Percentiles rank a stretch among this genome's conserved stretches.
Evolutionary conservation across 345 rosid genomes (phyloP).

Genomic region (Eucalyptus rudis): DNA sequence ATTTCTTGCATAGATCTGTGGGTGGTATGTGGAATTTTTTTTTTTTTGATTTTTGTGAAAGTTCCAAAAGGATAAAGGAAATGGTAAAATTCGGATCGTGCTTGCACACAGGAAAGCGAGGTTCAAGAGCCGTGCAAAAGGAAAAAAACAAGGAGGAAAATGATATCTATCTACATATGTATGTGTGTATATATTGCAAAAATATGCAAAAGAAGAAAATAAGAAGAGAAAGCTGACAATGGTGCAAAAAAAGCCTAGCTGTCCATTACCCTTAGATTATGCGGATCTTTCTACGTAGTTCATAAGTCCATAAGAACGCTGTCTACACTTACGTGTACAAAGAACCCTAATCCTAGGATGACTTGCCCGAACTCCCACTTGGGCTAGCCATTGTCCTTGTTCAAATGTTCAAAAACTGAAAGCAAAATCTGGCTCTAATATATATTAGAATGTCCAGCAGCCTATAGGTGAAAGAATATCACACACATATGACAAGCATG

Average conservation of each 20-base stretch:
- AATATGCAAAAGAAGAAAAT: background rate
- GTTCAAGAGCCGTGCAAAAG: background rate
- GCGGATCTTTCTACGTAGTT: background rate
- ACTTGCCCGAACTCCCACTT: background rate
- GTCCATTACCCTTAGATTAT: background rate
- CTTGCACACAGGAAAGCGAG: background rate
- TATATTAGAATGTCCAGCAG: background rate
- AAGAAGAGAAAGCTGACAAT: background rate
- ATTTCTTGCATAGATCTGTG: background rate
- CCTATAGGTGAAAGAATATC: fast-evolving
- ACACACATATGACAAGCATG: background rate
- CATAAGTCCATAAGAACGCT: background rate
- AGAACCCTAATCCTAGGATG: background rate
- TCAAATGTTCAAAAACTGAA: background rate
- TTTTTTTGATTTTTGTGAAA: background rate
- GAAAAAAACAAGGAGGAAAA: background rate
- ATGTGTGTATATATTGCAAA: background rate
- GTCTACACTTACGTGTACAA: background rate
- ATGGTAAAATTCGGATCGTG: background rate
- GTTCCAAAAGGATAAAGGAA: background rate
- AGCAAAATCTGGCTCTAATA: fast-evolving
- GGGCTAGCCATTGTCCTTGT: background rate
- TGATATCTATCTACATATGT: background rate
- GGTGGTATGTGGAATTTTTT: background rate
- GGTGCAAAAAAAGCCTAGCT: background rate